Percentiles rank a stretch among this genome's conserved stretches.
phyloP scores from a whole-genome alignment of 352 stramenopile genomes.

The Pythium myriotylum region DNA sequence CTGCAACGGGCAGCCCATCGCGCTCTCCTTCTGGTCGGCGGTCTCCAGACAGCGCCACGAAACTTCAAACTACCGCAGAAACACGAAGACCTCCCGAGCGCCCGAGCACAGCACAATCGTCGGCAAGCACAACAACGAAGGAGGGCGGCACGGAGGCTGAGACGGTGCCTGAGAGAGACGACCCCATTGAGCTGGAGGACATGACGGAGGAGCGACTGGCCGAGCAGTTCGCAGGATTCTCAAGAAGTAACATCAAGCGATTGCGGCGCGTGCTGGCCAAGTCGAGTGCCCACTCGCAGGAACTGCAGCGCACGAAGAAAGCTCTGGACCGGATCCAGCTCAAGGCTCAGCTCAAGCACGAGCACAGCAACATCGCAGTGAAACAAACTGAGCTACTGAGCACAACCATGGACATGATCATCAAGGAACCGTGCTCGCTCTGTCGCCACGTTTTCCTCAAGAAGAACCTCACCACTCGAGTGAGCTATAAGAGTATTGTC shows the following conservation, averaged over 20 bases:
- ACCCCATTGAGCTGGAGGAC: slow-evolving; percentile 43
- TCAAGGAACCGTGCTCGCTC: slow-evolving; percentile 56
- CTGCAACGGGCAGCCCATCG: background rate
- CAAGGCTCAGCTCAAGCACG: slow-evolving; percentile 39
- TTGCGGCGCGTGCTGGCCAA: slow-evolving; percentile 60
- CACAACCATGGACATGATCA: slow-evolving; percentile 52
- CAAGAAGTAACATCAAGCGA: slow-evolving; percentile 53
- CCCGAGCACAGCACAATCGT: no score
- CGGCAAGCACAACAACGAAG: background rate
- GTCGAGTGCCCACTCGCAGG: slow-evolving; percentile 56
- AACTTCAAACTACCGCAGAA: no score
- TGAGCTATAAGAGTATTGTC: slow-evolving; percentile 70
- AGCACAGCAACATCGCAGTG: slow-evolving; percentile 35
- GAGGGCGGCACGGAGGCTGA: no score
- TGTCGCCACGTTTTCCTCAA: slow-evolving; percentile 62
- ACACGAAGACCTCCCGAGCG: no score
- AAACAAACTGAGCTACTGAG: slow-evolving; percentile 54
- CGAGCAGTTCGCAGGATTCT: slow-evolving; percentile 53
- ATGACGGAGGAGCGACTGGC: slow-evolving; percentile 60
- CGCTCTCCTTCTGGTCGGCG: background rate
- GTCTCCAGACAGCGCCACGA: background rate
- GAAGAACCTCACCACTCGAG: slow-evolving; percentile 52
- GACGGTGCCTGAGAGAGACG: background rate
- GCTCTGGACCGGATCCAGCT: slow-evolving; percentile 61
- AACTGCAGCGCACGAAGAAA: slow-evolving; percentile 52